Conservation (phyloP, 1,139 yeast genomes). For the Spathaspora sp. region DNA sequence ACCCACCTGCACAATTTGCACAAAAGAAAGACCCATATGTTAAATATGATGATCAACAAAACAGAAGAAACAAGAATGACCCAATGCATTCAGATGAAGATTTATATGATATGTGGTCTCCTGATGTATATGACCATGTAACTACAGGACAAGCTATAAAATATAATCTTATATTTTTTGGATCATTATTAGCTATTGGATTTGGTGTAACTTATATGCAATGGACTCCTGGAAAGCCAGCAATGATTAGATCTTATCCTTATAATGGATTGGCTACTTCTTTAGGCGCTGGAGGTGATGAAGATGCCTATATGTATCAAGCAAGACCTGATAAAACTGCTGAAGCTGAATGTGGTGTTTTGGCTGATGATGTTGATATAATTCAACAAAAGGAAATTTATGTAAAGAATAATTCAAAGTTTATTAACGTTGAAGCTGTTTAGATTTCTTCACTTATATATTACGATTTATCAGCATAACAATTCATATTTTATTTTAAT, state of each 20-base stretch:
- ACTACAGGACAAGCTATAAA: slow-evolving; percentile 62
- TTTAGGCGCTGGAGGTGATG: slow-evolving; percentile 61
- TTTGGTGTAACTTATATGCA: slow-evolving; percentile 53
- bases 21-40: slow-evolving; percentile 67
- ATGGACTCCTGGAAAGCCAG: slow-evolving; percentile 73
- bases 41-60: slow-evolving; percentile 79
- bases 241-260: slow-evolving; percentile 75
- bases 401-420: slow-evolving; percentile 37
- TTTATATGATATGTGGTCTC: slow-evolving; percentile 82
- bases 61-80: slow-evolving; percentile 75
- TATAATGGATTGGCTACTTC: slow-evolving; percentile 72
- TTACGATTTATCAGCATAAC: neutral
- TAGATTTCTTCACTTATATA: too few relatives aligned
- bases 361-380: slow-evolving; percentile 31
- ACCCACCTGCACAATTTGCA: slow-evolving; percentile 49
- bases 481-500: neutral
- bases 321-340: slow-evolving; percentile 44
- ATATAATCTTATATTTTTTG: slow-evolving; percentile 53
- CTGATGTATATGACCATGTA: slow-evolving; percentile 67
- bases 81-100: slow-evolving; percentile 74
- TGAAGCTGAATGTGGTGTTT: slow-evolving; percentile 39
- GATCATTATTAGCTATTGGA: slow-evolving; percentile 54
- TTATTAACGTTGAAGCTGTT: slow-evolving; percentile 27
- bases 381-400: slow-evolving; percentile 33
- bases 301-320: slow-evolving; percentile 46